A percentile compares a stretch with the other conserved stretches of the same genome.
These are phyloP conservation scores for Microbotryum violaceum DNA, from an alignment of 1,284 basidiomycete genomes.

Conservation along the genomic window DNA sequence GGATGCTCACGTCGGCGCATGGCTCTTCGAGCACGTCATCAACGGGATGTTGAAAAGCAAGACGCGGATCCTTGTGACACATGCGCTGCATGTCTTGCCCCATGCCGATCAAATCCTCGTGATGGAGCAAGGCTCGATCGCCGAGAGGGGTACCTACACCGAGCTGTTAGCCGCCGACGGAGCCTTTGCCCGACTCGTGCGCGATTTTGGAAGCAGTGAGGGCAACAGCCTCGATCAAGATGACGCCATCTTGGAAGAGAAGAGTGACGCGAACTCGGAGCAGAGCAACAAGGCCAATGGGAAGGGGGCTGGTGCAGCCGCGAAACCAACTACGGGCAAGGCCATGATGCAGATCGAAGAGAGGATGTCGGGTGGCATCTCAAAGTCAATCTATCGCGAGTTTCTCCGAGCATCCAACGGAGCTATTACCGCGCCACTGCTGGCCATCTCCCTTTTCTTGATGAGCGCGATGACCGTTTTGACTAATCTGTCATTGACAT, in stretches of 20 bases:
- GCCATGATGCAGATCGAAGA: conserved; percentile 51
- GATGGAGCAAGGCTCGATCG: conserved; percentile 61
- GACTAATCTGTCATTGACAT: conserved; percentile 18
- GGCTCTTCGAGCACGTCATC: conserved; percentile 78
- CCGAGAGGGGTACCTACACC: conserved; percentile 45
- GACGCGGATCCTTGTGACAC: conserved; percentile 56
- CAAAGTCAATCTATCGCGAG: conserved; percentile 51
- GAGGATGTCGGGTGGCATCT: conserved; percentile 23
- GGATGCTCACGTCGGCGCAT: conserved; percentile 78
- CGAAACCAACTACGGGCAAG: conserved; percentile 37
- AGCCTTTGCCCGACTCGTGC: conserved; percentile 63
- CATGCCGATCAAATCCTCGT: conserved; percentile 44
- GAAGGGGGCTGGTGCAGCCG: conserved; percentile 39
- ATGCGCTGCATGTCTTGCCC: conserved; percentile 41
- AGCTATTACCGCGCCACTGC: conserved; percentile 50
- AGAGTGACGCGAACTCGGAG: conserved; percentile 38
- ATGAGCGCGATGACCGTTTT: conserved; percentile 48
- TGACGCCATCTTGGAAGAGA: not conserved
- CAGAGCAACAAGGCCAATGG: conserved; percentile 40
- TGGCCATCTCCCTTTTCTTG: conserved; percentile 50
- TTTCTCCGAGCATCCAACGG: conserved; percentile 60
- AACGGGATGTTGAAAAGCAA: conserved; percentile 57
- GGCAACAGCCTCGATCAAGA: not conserved
- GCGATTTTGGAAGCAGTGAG: conserved; percentile 53
- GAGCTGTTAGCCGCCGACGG: conserved; percentile 47